These are phyloP conservation scores for Nothopassalora personata DNA, from an alignment of 2,329 filamentous ascomycete genomes.

Conservation along the genomic window DNA sequence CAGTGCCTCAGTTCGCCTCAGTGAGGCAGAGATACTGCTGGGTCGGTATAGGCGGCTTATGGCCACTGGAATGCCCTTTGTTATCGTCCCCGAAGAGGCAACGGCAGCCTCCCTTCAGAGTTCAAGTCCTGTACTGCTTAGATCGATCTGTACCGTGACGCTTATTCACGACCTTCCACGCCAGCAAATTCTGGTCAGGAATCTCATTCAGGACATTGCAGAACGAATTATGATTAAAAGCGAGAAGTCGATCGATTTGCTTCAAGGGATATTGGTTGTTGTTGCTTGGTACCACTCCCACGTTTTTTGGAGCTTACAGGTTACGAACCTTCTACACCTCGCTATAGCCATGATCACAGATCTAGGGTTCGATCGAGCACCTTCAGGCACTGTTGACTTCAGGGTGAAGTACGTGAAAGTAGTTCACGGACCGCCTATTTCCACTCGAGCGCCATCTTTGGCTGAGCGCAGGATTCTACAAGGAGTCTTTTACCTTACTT, in stretches of 20 bases:
- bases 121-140: constrained; percentile 27
- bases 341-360: constrained; percentile 27
- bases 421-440: constrained; percentile 5
- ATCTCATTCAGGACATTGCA: constrained; percentile 27
- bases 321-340: constrained; percentile 27
- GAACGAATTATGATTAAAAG: constrained; percentile 28
- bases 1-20: constrained; percentile 14
- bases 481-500: constrained; percentile 27
- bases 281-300: constrained; percentile 28
- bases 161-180: constrained; percentile 26
- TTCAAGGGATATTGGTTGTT: constrained; percentile 25
- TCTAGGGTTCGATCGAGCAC: constrained; percentile 25
- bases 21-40: constrained; percentile 26
- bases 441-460: constrained; percentile 8
- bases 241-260: constrained; percentile 28
- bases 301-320: constrained; percentile 28
- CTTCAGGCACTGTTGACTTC: constrained; percentile 14
- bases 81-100: constrained; percentile 18
- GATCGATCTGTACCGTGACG: constrained; percentile 27
- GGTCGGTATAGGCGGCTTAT: constrained; percentile 26
- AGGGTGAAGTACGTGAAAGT: constrained; percentile 16
- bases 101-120: constrained; percentile 22
- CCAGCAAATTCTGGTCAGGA: constrained; percentile 25
- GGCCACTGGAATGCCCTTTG: constrained; percentile 25
- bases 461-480: constrained; percentile 26